A percentile compares a stretch with the other conserved stretches of the same genome.
phyloP scores from a whole-genome alignment of 2,329 filamentous ascomycete genomes.

The Colletotrichum higginsianum region DNA sequence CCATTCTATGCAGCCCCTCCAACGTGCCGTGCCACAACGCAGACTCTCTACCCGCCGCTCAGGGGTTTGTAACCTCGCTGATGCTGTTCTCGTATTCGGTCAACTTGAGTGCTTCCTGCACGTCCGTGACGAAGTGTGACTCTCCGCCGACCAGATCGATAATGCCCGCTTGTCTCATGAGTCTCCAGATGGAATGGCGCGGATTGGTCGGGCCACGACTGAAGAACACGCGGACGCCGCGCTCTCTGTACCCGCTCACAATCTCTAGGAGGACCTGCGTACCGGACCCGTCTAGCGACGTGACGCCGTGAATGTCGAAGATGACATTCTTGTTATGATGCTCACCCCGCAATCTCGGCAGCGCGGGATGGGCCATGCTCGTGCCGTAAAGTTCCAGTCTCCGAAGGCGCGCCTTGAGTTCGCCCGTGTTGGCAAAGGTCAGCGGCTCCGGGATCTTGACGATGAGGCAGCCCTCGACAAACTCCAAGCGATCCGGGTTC shows the following conservation, averaged over 20 bases:
- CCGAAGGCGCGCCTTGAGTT: slow-evolving; percentile 86
- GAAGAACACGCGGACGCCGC: slow-evolving; percentile 85
- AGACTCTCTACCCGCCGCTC: background rate
- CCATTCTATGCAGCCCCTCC: slow-evolving; percentile 15
- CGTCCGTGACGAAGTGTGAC: slow-evolving; percentile 83
- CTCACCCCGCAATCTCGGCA: slow-evolving; percentile 83
- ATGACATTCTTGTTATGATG: slow-evolving; percentile 93
- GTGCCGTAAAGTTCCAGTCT: slow-evolving; percentile 94
- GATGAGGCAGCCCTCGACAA: slow-evolving; percentile 92
- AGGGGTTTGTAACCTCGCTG: slow-evolving; percentile 39
- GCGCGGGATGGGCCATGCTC: slow-evolving; percentile 84
- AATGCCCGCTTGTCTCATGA: slow-evolving; percentile 87
- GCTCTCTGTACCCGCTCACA: slow-evolving; percentile 82
- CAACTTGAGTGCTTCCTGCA: slow-evolving; percentile 86
- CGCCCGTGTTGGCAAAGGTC: slow-evolving; percentile 96
- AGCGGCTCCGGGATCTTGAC: slow-evolving; percentile 98
- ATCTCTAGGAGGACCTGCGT: slow-evolving; percentile 94
- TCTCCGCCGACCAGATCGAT: slow-evolving; percentile 85
- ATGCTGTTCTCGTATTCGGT: slow-evolving; percentile 79
- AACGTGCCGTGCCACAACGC: background rate
- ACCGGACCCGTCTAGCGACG: slow-evolving; percentile 91
- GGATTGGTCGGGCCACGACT: slow-evolving; percentile 66
- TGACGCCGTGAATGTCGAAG: slow-evolving; percentile 98
- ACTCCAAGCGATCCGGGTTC: slow-evolving; percentile 82
- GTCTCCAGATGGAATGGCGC: slow-evolving; percentile 73